phyloP scores from a whole-genome alignment of 805 yeast genomes.

The Ogataea glucozyma region DNA sequence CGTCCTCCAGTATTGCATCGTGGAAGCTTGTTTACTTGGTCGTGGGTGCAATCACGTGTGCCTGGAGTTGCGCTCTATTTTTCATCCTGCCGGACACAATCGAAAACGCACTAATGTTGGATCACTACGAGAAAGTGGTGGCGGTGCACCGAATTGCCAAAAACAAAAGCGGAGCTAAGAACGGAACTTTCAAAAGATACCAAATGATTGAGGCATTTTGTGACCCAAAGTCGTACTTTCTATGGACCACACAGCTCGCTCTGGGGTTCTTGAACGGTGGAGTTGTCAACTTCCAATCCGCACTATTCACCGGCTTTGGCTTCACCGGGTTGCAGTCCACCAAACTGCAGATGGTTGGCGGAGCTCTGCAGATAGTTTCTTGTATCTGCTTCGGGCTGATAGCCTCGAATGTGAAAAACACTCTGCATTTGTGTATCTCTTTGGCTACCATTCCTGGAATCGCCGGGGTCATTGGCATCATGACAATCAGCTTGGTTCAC shows the following conservation, averaged over 20 bases:
- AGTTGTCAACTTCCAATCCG: constrained; percentile 29
- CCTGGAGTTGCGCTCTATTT: constrained; percentile 27
- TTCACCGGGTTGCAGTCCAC: constrained; percentile 16
- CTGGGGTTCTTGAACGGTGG: constrained; percentile 32
- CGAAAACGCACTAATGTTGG: constrained; percentile 29
- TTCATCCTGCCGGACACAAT: constrained; percentile 32
- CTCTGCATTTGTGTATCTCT: constrained; percentile 1
- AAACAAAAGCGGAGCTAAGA: constrained; percentile 33
- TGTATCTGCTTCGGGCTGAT: constrained; percentile 23
- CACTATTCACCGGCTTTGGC: constrained; percentile 23
- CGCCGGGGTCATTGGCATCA: constrained; percentile 23
- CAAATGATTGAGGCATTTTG: constrained; percentile 25
- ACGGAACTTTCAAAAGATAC: constrained; percentile 26
- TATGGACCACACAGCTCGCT: constrained; percentile 22
- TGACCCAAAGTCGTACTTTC: constrained; percentile 26
- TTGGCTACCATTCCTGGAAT: constrained; percentile 18
- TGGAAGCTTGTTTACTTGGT: constrained; percentile 28
- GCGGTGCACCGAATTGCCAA: constrained; percentile 27
- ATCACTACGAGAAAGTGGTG: constrained; percentile 28
- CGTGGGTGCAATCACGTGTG: constrained; percentile 42
- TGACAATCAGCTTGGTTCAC: constrained; percentile 29
- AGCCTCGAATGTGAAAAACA: constrained; percentile 5
- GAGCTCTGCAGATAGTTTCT: constrained; percentile 15
- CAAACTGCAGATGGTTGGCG: constrained; percentile 9
- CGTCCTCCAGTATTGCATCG: constrained; percentile 28